Evolutionary conservation across 164 flowering plant genomes (phyloP).

Genomic region (Litsea cubeba): DNA sequence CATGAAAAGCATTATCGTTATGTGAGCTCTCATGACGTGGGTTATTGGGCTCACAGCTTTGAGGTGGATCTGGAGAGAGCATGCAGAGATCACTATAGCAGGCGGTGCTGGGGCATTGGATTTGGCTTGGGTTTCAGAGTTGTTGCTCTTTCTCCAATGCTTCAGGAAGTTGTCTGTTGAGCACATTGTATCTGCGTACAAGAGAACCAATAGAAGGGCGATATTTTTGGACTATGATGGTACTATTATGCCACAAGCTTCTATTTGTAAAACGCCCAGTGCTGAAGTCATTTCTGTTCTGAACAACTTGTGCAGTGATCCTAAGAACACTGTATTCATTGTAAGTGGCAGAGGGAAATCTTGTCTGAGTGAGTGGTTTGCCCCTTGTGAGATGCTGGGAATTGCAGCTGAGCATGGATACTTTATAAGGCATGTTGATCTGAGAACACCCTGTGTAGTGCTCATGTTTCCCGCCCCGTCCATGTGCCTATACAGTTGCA

Average conservation of each 20-base stretch:
- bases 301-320: slow-evolving; percentile 4
- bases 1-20: slow-evolving; percentile 13
- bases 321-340: slow-evolving; percentile 7
- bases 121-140: slow-evolving; percentile 4
- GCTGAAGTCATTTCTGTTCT: neutral
- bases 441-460: too few relatives aligned
- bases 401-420: slow-evolving; percentile 13
- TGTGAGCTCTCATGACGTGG: slow-evolving; percentile 11
- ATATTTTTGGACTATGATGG: slow-evolving; percentile 11
- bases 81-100: slow-evolving; percentile 1
- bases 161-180: slow-evolving; percentile 5
- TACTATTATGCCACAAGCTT: slow-evolving; percentile 1
- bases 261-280: neutral
- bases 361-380: slow-evolving; percentile 3
- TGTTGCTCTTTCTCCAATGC: slow-evolving; percentile 12
- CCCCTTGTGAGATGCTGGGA: slow-evolving; percentile 1
- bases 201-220: slow-evolving; percentile 8
- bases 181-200: neutral
- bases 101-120: slow-evolving; percentile 6
- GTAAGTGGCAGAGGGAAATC: neutral
- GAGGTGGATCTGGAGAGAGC: slow-evolving; percentile 6
- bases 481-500: too few relatives aligned
- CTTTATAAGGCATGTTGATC: slow-evolving; percentile 4
- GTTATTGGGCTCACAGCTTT: slow-evolving; percentile 10
- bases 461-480: too few relatives aligned